A percentile compares a stretch with the other conserved stretches of the same genome.
Conservation (phyloP, 1,284 basidiomycete species). For the Boletus hoseneyae region DNA sequence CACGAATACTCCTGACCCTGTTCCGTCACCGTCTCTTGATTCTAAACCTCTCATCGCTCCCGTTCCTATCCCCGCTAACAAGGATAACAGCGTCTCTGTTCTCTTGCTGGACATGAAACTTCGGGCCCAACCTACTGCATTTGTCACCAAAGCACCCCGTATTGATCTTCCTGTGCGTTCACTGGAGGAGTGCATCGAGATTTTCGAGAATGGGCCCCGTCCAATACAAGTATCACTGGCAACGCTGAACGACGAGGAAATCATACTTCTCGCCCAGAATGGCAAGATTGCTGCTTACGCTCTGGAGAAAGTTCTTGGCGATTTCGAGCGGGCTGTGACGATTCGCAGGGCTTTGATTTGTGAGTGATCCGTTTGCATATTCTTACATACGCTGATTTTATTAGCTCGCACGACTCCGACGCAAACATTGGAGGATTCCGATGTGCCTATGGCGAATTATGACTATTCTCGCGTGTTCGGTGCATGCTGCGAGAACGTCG, state of each 20-base stretch:
- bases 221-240: constrained; percentile 53
- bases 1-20: constrained; percentile 18
- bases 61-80: constrained; percentile 22
- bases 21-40: constrained; percentile 11
- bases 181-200: constrained; percentile 80
- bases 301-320: constrained; percentile 88
- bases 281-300: constrained; percentile 95
- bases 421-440: constrained; percentile 81
- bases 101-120: constrained; percentile 51
- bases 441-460: constrained; percentile 83
- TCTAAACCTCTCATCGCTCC: constrained; percentile 28
- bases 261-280: constrained; percentile 85
- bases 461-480: constrained; percentile 95
- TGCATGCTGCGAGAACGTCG: constrained; percentile 99
- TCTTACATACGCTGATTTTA: constrained; percentile 10
- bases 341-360: constrained; percentile 90
- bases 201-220: constrained; percentile 83
- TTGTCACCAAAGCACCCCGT: constrained; percentile 16
- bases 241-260: constrained; percentile 87
- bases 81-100: constrained; percentile 30
- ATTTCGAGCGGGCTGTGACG: constrained; percentile 83
- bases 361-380: constrained; percentile 40
- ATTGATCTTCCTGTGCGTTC: constrained; percentile 44
- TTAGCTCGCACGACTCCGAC: constrained; percentile 84
- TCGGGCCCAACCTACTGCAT: constrained; percentile 31